Evolutionary conservation across 768 basidiomycete genomes (phyloP), one percentile per base, ranked within the genome.

Genomic region (Gymnopilus junonius): DNA sequence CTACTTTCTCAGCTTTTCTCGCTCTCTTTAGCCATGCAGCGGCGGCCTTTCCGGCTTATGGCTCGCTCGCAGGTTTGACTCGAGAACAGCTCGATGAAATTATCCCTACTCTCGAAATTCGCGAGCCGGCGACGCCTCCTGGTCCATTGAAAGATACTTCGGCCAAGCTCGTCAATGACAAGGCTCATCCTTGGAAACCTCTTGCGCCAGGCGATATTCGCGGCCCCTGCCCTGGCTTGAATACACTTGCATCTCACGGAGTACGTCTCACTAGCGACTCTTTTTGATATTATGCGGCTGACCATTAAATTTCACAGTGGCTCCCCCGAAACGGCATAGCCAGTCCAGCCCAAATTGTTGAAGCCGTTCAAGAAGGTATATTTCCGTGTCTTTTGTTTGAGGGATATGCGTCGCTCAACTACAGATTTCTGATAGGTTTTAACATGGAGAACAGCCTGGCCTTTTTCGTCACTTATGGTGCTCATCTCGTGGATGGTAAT

Each of bases 181-280:
- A 58, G 32, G 63, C 55, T 15, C 71, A 72, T 50, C 70, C 71
- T 5, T 72, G 70, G 69, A 61, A 64, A 17, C 62, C 68, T 27
- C 63, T 55, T 23, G 42, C 59, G 21, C 55, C 58, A 42, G 65
- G 55, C 8, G 71, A 69, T 43, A 68, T 71, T 39, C 70, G 70
- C 37, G 70, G 70, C 2, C 70, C 70, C 29, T 71, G 70, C 34
- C 70, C 70, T 42, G 70, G 70, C 31, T 61, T 71, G 15, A 71
- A 71, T 57, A 69, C 70, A 2, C 62, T 71, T 27, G 69, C 70
- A 8, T 71, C 70, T 39, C 70, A 71, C 63, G 70, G 70, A 51
- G 70, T 71, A 42, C 11, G 58, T 64, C 4, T 34, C 35, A 6
- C 8, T 11, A 11, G 14, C 15, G 14, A 23, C 21, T 10, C 11